Conservation (phyloP, 768 basidiomycete genomes). For the Coprinellus micaceus region DNA sequence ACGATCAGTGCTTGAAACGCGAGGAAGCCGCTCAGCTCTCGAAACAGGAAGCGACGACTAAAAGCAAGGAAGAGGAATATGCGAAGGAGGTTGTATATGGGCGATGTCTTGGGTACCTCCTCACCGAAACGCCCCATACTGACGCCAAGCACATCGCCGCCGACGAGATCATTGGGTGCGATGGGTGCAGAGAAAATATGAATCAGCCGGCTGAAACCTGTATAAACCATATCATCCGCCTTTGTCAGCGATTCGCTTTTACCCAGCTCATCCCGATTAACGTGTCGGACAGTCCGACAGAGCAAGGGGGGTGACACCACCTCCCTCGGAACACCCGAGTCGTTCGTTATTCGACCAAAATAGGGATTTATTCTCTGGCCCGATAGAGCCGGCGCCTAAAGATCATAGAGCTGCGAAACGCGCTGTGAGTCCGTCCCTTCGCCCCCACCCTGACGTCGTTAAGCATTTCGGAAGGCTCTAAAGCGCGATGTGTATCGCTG, state of each 20-base stretch:
- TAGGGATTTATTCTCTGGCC: not conserved
- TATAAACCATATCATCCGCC: constrained; percentile 6
- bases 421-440: constrained; percentile 2
- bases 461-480: constrained; percentile 8
- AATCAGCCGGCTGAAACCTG: constrained; percentile 1
- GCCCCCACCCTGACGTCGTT: not conserved
- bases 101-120: constrained; percentile 12
- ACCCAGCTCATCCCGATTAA: not conserved
- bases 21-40: not conserved
- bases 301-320: constrained; percentile 7
- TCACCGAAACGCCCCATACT: constrained; percentile 6
- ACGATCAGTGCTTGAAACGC: constrained; percentile 5
- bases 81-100: constrained; percentile 4
- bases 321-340: constrained; percentile 4
- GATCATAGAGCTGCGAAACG: constrained; percentile 8
- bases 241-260: constrained; percentile 7
- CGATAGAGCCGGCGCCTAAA: constrained; percentile 5
- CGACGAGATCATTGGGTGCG: not conserved
- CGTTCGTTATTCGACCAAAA: constrained; percentile 6
- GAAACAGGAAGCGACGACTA: not conserved
- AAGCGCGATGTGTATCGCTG: constrained; percentile 7
- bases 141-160: not conserved
- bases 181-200: not conserved
- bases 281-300: constrained; percentile 2
- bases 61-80: not conserved